phyloP scores from a whole-genome alignment of 305 asterid genomes.

The Fraxinus xanthoxyloides region DNA sequence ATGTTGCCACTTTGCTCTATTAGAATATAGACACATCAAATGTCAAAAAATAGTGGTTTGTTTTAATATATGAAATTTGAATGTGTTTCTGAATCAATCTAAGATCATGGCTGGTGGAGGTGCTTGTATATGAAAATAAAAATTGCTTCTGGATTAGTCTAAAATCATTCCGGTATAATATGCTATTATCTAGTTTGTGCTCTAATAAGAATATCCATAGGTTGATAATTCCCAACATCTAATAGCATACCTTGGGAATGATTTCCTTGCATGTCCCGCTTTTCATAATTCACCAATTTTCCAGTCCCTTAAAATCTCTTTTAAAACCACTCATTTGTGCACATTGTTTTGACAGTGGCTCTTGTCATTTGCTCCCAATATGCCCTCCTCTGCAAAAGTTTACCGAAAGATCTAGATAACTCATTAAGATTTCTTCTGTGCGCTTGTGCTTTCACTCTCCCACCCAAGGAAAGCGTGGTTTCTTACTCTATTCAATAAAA shows the following conservation, averaged over 20 bases:
- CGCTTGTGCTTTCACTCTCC: background rate
- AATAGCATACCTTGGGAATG: background rate
- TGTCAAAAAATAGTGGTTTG: background rate
- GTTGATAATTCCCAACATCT: background rate
- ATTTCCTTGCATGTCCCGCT: background rate
- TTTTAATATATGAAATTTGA: background rate
- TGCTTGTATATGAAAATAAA: background rate
- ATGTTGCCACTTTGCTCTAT: background rate
- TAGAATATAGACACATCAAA: background rate
- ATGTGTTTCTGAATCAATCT: background rate
- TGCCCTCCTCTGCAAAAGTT: background rate
- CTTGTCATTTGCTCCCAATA: background rate
- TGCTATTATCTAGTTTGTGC: background rate
- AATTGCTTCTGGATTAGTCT: background rate
- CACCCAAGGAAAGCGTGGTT: background rate
- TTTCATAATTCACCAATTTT: background rate
- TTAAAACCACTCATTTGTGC: background rate
- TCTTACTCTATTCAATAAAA: background rate
- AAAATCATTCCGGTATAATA: background rate
- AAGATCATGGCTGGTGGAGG: constrained; percentile 1
- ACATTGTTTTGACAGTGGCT: background rate
- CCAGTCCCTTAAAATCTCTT: background rate
- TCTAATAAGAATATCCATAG: background rate
- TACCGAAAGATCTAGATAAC: background rate
- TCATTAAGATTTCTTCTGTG: background rate